These are phyloP conservation scores for Phytophthora tubulina DNA, from an alignment of 352 stramenopile genomes.

Conservation along the genomic window DNA sequence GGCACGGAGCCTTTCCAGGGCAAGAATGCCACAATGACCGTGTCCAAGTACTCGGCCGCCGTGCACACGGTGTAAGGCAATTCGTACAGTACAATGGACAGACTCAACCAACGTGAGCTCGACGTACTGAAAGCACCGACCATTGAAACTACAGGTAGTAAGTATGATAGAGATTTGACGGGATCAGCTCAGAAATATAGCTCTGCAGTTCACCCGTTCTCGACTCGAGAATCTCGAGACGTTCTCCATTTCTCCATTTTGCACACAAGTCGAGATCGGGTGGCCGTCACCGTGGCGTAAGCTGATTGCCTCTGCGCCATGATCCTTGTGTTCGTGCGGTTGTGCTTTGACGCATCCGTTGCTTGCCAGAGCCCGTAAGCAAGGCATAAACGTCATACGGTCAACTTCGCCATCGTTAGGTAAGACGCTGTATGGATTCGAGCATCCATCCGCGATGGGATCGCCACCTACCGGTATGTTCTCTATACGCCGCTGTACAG, in stretches of 20 bases:
- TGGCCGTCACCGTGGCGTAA: not conserved
- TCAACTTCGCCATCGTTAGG: not conserved
- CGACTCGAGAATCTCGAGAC: not conserved
- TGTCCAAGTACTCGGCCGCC: constrained; percentile 34
- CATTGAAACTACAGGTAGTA: not conserved
- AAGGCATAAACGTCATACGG: not conserved
- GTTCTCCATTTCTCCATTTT: not conserved
- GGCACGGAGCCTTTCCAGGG: constrained; percentile 42
- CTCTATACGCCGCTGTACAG: not conserved
- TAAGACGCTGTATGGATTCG: not conserved
- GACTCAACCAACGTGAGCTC: not conserved
- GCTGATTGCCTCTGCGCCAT: not conserved
- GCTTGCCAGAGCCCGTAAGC: not conserved
- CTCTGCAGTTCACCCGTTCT: not conserved
- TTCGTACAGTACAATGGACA: not conserved
- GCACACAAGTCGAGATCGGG: no score
- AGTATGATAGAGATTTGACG: not conserved
- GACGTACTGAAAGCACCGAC: not conserved
- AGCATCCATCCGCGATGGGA: constrained; percentile 2
- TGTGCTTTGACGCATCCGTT: constrained; percentile 5
- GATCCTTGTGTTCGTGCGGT: constrained; percentile 1
- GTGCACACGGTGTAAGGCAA: constrained; percentile 15
- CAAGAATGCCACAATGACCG: constrained; percentile 39
- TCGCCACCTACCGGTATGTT: not conserved
- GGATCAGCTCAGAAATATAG: not conserved